Percentiles rank a stretch among this genome's conserved stretches.
Evolutionary conservation across 208 protist genomes (phyloP).

Genomic region (Strigomonas culicis): DNA sequence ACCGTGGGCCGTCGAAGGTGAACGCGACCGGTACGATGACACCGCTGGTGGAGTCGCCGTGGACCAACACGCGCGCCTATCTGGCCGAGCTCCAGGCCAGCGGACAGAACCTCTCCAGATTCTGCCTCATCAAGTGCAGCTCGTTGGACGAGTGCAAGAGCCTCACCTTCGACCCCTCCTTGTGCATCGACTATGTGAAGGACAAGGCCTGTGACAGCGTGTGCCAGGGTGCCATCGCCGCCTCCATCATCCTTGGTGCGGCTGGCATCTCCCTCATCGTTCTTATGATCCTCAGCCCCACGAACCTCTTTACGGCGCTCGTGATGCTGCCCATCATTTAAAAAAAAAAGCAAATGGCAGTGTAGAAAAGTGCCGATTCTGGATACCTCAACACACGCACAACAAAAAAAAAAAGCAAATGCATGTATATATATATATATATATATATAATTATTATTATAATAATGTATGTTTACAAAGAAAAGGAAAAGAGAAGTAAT

Average conservation of each 20-base stretch:
- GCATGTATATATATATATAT: constrained; percentile 8
- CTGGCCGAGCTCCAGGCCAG: constrained; percentile 15
- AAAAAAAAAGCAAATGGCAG: constrained; percentile 16
- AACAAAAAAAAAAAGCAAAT: constrained; percentile 10
- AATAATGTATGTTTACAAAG: background rate
- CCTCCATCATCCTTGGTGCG: constrained; percentile 39
- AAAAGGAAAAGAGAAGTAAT: background rate
- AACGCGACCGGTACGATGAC: too few relatives aligned
- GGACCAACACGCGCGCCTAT: constrained; percentile 27
- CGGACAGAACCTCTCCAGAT: constrained; percentile 18
- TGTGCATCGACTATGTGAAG: constrained; percentile 24
- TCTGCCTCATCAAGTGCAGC: constrained; percentile 52
- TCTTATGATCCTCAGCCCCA: constrained; percentile 35
- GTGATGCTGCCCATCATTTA: constrained; percentile 43
- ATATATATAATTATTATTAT: constrained; percentile 8
- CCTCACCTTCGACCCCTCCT: constrained; percentile 11
- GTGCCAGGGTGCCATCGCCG: constrained; percentile 64
- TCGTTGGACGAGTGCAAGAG: constrained; percentile 21
- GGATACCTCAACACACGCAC: background rate
- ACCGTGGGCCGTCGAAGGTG: constrained; percentile 26
- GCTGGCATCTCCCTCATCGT: constrained; percentile 21
- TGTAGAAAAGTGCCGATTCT: background rate
- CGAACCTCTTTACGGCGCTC: constrained; percentile 47
- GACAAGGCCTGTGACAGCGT: constrained; percentile 40
- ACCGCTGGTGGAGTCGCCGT: background rate